Evolutionary conservation across 768 basidiomycete species (phyloP), one percentile per base, ranked within the genome.

Genomic region (Candolleomyces efflorescens): DNA sequence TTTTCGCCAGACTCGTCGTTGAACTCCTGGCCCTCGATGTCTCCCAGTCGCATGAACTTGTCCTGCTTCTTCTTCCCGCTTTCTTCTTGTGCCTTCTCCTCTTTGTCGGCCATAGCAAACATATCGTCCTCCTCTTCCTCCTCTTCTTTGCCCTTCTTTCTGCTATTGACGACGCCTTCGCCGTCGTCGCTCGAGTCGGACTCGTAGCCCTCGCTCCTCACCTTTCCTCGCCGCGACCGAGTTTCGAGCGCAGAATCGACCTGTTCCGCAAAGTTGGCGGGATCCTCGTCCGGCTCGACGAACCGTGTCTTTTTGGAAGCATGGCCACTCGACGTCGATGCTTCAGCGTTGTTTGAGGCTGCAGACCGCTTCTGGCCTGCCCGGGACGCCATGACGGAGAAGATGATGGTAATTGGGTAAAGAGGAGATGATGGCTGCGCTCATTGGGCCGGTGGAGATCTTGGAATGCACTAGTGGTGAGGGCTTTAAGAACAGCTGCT

Each of bases 11-110:
- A 74, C 39, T 69, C 65, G 32, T 74, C 75, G 23, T 76, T 82
- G 64, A 99, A 98, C 68, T 94, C 95, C 69, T 99, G 97, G 0
- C 97, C 97, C 70, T 98, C 95, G 65, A 98, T 96, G 68, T 99
- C 96, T 6, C 92, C 92, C 17, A 98, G 76, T 50, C 91, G 81
- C 71, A 99, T 74, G 69, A 81, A 97, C 66, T 85, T 84, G 61
- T 85, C 82, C 66, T n/a, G n/a, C n/a, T 84, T 82, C 71, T 85
- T 84, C 72, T 79, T 82, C 54, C 62, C 63, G 17, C 62, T 50
- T 11, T 36, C 60, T n/a, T 72, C 75, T 11, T 78, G 74, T 18
- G 74, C 74, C 63, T 80, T 80, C 44, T 82, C 80, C 48, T 81
- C 81, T 62, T 82, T 83, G 59, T 85, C 83, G 3, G 74, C 85